phyloP scores from a whole-genome alignment of 768 basidiomycete genomes.

The Mycena galericulata region DNA sequence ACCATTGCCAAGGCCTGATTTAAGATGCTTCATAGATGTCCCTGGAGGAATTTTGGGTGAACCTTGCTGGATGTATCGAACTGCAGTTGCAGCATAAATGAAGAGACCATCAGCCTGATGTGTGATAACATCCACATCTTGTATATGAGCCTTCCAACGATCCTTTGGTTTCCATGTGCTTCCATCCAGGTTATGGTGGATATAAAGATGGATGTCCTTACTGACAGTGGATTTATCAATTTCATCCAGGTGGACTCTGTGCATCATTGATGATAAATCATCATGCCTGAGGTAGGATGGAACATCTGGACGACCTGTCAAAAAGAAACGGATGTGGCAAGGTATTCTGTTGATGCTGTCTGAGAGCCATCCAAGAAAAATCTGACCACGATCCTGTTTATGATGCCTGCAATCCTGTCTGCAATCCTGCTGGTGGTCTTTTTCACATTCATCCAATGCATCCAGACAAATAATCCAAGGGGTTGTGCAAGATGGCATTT shows the following conservation, averaged over 20 bases:
- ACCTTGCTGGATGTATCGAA: too few relatives aligned
- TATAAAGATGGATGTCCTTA: constrained; percentile 12
- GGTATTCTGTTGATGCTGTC: not conserved
- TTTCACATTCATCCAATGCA: constrained; percentile 28
- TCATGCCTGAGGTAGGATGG: constrained; percentile 7
- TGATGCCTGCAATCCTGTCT: too few relatives aligned
- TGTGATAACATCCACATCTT: constrained; percentile 1
- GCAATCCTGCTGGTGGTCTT: too few relatives aligned
- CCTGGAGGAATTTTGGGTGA: too few relatives aligned
- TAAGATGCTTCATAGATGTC: too few relatives aligned
- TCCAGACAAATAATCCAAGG: constrained; percentile 27
- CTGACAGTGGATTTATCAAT: not conserved
- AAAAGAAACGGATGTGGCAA: not conserved
- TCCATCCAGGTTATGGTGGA: not conserved
- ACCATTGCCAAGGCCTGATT: too few relatives aligned
- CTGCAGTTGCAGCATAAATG: not conserved
- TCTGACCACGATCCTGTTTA: not conserved
- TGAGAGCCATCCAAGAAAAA: not conserved
- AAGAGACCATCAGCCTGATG: constrained; percentile 8
- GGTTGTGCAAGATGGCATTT: constrained; percentile 4
- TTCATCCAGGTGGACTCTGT: constrained; percentile 10
- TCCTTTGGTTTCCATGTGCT: constrained; percentile 1
- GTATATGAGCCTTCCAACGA: constrained; percentile 1
- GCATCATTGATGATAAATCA: not conserved
- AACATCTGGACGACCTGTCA: constrained; percentile 25